Conservation (phyloP, 768 basidiomycete genomes). For the Russula vinacea region DNA sequence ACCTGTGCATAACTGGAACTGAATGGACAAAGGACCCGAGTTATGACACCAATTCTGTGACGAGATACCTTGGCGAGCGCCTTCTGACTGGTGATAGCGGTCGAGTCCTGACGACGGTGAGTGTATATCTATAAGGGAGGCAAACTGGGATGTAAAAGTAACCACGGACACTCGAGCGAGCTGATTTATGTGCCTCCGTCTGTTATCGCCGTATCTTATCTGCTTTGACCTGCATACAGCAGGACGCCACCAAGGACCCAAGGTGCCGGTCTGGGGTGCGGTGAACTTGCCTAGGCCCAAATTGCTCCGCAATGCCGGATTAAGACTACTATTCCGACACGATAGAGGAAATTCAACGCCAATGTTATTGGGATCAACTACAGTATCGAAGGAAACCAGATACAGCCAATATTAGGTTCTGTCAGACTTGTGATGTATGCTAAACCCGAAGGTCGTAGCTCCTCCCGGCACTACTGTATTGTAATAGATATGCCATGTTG, state of each 20-base stretch:
- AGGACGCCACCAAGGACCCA: neutral
- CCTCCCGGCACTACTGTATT: slow-evolving; percentile 34
- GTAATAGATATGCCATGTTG: slow-evolving; percentile 43
- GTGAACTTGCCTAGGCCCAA: neutral
- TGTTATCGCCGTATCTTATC: neutral
- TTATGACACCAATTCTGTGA: neutral
- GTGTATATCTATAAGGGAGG: neutral
- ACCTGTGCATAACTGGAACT: neutral
- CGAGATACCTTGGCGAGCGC: neutral
- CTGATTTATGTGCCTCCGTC: neutral
- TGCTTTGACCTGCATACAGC: neutral
- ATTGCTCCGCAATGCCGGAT: neutral
- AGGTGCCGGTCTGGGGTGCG: neutral
- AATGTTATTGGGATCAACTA: neutral
- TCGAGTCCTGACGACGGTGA: neutral
- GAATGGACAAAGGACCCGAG: neutral
- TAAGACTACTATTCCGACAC: neutral
- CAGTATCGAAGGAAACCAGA: neutral
- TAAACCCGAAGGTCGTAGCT: neutral
- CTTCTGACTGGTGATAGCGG: neutral
- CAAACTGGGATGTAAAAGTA: neutral
- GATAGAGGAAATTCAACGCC: neutral
- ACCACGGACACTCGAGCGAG: neutral
- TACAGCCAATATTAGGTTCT: neutral
- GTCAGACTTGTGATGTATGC: neutral